Conservation (phyloP, 208 protist genomes). For the Trypanosoma vivax region DNA sequence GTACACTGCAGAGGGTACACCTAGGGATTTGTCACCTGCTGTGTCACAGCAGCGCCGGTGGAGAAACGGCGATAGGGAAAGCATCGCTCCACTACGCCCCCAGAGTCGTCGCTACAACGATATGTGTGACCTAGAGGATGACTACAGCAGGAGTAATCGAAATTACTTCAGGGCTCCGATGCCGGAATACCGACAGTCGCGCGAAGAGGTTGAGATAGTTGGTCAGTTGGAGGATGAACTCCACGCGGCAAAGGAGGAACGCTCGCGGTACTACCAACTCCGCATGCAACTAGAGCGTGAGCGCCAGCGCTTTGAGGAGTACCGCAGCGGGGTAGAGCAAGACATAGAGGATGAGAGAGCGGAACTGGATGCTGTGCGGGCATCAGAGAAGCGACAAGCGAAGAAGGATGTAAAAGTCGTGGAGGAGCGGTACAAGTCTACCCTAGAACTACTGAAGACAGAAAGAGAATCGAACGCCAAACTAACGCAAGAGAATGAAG, state of each 20-base stretch:
- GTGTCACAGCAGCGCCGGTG: conserved; percentile 7
- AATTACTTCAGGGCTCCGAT: conserved; percentile 58
- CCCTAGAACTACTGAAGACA: conserved; percentile 51
- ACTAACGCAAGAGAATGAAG: conserved; percentile 73
- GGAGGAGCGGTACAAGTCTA: conserved; percentile 72
- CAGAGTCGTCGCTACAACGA: conserved; percentile 23
- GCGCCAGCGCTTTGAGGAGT: conserved; percentile 67
- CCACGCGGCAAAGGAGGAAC: conserved; percentile 67
- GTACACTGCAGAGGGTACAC: not conserved
- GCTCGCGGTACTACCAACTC: conserved; percentile 48
- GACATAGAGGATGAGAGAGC: conserved; percentile 64
- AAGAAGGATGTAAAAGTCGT: conserved; percentile 56
- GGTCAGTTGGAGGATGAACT: conserved; percentile 71
- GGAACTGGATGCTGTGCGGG: conserved; percentile 29
- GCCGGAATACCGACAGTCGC: conserved; percentile 5
- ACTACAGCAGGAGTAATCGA: conserved; percentile 13
- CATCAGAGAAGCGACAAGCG: conserved; percentile 40
- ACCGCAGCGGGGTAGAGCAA: conserved; percentile 42
- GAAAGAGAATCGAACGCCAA: conserved; percentile 66
- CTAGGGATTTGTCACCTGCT: conserved; percentile 2
- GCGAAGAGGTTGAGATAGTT: conserved; percentile 65
- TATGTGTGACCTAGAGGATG: conserved; percentile 24
- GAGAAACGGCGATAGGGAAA: conserved; percentile 3
- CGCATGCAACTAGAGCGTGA: conserved; percentile 72
- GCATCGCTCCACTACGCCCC: not conserved